These are phyloP conservation scores for Rutstroemia sp. DNA, from an alignment of 2,329 filamentous ascomycete species.

Conservation along the genomic window DNA sequence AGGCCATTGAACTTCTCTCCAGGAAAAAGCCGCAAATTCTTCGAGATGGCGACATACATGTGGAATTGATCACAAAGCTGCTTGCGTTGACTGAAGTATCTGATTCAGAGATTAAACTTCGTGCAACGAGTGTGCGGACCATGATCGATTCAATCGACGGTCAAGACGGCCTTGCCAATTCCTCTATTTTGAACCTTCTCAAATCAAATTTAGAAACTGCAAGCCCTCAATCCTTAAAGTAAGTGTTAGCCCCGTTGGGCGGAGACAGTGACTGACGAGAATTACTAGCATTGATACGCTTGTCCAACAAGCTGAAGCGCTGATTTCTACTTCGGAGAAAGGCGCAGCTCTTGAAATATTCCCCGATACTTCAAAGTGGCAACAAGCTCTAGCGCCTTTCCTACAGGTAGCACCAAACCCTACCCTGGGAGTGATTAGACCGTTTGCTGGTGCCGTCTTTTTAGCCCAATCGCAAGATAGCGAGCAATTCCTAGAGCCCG, in stretches of 20 bases:
- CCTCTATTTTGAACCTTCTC: slow-evolving; percentile 44
- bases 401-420: slow-evolving; percentile 46
- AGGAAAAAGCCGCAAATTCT: slow-evolving; percentile 39
- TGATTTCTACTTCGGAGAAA: slow-evolving; percentile 32
- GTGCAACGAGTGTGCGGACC: slow-evolving; percentile 32
- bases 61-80: slow-evolving; percentile 44
- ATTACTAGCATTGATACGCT: slow-evolving; percentile 43
- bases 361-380: slow-evolving; percentile 60
- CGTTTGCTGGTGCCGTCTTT: slow-evolving; percentile 62
- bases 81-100: slow-evolving; percentile 46
- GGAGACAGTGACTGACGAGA: slow-evolving; percentile 14
- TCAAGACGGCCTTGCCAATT: slow-evolving; percentile 10
- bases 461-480: slow-evolving; percentile 40
- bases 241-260: slow-evolving; percentile 21
- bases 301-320: slow-evolving; percentile 39
- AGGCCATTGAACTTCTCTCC: slow-evolving; percentile 41
- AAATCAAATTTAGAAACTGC: slow-evolving; percentile 47
- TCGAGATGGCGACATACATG: slow-evolving; percentile 39
- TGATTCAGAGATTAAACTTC: slow-evolving; percentile 28
- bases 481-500: slow-evolving; percentile 15
- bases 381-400: slow-evolving; percentile 49
- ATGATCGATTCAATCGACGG: slow-evolving; percentile 34
- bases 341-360: slow-evolving; percentile 42
- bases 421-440: slow-evolving; percentile 67
- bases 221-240: slow-evolving; percentile 43